Percentiles rank a stretch among this genome's conserved stretches.
Evolutionary conservation across 495 filamentous ascomycete genomes (phyloP).

Genomic region (Glonium stellatum): DNA sequence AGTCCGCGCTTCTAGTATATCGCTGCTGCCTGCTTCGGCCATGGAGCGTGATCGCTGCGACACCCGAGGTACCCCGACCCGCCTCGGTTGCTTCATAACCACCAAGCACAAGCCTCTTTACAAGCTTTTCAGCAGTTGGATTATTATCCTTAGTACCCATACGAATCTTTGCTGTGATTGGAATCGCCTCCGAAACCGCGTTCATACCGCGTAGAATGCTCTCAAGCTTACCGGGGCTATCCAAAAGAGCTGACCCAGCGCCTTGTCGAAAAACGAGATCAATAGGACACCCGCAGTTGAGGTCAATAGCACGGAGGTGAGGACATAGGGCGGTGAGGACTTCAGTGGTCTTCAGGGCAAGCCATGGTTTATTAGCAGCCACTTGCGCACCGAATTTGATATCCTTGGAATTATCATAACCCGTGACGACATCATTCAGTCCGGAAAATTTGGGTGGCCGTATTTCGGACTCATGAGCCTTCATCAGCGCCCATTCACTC

Average conservation of each 20-base stretch:
- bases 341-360: conserved; percentile 80
- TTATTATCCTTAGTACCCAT: conserved; percentile 78
- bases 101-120: conserved; percentile 75
- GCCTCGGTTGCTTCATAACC: conserved; percentile 56
- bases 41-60: conserved; percentile 89
- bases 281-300: conserved; percentile 97
- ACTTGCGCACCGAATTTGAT: conserved; percentile 88
- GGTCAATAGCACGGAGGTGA: conserved; percentile 76
- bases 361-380: conserved; percentile 79
- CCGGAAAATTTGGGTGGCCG: conserved; percentile 54
- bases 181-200: conserved; percentile 74
- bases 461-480: conserved; percentile 75
- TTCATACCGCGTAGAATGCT: conserved; percentile 95
- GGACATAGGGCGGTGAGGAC: conserved; percentile 67
- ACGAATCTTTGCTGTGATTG: conserved; percentile 88
- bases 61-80: conserved; percentile 63
- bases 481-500: conserved; percentile 89
- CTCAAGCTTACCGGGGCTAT: conserved; percentile 72
- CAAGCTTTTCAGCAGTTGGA: conserved; percentile 71
- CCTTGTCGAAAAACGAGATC: conserved; percentile 82
- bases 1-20: conserved; percentile 83
- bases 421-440: conserved; percentile 48
- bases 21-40: conserved; percentile 89
- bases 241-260: conserved; percentile 89
- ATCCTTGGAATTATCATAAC: conserved; percentile 76